These are phyloP conservation scores for Leucoagaricus sp. DNA, from an alignment of 1,284 basidiomycete genomes.

Conservation along the genomic window DNA sequence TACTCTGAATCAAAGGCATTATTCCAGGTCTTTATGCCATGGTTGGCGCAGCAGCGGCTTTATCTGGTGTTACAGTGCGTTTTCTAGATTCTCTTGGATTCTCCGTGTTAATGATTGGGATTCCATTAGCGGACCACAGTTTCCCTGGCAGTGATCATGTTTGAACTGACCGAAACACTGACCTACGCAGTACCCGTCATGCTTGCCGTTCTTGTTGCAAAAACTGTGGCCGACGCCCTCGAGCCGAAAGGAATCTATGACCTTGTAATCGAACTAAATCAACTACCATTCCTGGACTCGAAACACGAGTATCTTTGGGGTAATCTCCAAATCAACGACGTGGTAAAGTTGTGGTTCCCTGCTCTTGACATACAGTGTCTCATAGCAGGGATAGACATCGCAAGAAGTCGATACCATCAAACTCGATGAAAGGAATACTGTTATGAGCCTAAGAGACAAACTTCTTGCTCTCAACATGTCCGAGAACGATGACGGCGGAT, in stretches of 20 bases:
- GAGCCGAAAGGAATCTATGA: conserved; percentile 97
- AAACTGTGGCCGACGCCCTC: conserved; percentile 90
- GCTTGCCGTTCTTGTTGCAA: conserved; percentile 88
- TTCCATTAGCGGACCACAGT: conserved; percentile 75
- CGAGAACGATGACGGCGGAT: conserved; percentile 83
- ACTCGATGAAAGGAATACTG: conserved; percentile 71
- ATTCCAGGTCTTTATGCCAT: conserved; percentile 90
- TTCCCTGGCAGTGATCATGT: conserved; percentile 95
- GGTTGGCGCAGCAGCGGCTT: conserved; percentile 87
- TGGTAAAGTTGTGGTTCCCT: conserved; percentile 47
- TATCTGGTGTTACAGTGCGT: conserved; percentile 86
- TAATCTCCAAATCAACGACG: conserved; percentile 69
- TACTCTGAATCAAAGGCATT: conserved; percentile 39
- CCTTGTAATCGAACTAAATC: conserved; percentile 79
- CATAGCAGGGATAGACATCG: conserved; percentile 48
- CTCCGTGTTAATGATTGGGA: background rate
- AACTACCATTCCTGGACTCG: conserved; percentile 89
- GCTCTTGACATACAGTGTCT: background rate
- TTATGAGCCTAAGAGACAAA: conserved; percentile 67
- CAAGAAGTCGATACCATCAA: conserved; percentile 67
- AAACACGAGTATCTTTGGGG: conserved; percentile 92
- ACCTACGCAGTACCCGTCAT: conserved; percentile 96
- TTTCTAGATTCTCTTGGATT: background rate
- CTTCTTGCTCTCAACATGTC: conserved; percentile 57
- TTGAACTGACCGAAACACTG: conserved; percentile 93